Conservation (phyloP, 768 basidiomycete species). For the Kwoniella dejecticola region DNA sequence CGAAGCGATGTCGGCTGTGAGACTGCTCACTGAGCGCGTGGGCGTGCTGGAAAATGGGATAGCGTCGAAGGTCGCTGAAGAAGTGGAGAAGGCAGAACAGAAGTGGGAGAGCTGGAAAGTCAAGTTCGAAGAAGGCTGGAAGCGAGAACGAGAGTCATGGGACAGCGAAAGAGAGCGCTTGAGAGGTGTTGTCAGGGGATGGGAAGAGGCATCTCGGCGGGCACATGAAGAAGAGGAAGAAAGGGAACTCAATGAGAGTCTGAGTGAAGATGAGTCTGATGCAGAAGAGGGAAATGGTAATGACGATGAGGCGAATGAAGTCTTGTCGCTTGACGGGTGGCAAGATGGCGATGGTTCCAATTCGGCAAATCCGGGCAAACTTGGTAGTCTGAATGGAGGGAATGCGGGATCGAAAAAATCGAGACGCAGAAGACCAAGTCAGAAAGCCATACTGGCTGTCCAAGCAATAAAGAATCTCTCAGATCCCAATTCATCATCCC, state of each 20-base stretch:
- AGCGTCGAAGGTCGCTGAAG: constrained; percentile 44
- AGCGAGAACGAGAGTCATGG: constrained; percentile 77
- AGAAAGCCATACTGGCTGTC: constrained; percentile 39
- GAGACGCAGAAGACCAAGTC: constrained; percentile 39
- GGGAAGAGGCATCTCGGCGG: constrained; percentile 63
- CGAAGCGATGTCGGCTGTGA: constrained; percentile 64
- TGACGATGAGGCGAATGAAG: constrained; percentile 31
- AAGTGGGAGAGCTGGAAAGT: constrained; percentile 70
- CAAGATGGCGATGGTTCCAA: constrained; percentile 5
- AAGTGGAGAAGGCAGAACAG: constrained; percentile 51
- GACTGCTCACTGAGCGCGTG: constrained; percentile 46
- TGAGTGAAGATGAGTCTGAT: constrained; percentile 39
- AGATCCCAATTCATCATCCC: constrained; percentile 30
- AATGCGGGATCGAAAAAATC: constrained; percentile 8
- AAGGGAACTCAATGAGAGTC: constrained; percentile 49
- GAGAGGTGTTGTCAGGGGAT: constrained; percentile 72
- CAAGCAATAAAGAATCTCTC: constrained; percentile 34
- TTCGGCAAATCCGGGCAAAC: constrained; percentile 1
- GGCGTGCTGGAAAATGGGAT: constrained; percentile 50
- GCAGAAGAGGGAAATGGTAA: constrained; percentile 31
- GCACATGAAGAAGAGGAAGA: constrained; percentile 56
- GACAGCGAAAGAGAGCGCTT: constrained; percentile 75
- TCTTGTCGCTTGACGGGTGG: constrained; percentile 22
- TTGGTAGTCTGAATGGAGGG: background rate
- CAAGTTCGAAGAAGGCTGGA: constrained; percentile 77